Conservation (phyloP, 2,329 filamentous ascomycete species). For the Fusarium sp. region DNA sequence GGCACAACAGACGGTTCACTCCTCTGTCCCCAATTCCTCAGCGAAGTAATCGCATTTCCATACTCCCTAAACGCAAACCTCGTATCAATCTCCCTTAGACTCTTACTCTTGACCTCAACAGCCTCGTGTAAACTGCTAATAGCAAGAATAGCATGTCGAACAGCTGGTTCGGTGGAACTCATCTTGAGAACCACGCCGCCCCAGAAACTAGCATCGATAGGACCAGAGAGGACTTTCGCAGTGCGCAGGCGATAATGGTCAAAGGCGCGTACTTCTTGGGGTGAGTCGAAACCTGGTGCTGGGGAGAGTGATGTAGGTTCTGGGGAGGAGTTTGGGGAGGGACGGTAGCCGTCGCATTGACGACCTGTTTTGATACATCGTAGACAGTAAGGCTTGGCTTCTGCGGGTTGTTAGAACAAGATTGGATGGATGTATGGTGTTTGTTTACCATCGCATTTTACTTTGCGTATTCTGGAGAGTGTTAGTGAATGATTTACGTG, state of each 20-base stretch:
- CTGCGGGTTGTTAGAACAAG: conserved; percentile 46
- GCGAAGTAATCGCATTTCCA: conserved; percentile 59
- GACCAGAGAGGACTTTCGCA: conserved; percentile 56
- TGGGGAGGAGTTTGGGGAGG: conserved; percentile 33
- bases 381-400: conserved; percentile 62
- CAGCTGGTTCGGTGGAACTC: conserved; percentile 57
- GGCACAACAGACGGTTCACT: conserved; percentile 48
- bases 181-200: conserved; percentile 58
- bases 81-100: conserved; percentile 32
- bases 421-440: accelerated
- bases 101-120: conserved; percentile 38
- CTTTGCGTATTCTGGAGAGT: conserved; percentile 16
- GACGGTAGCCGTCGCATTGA: conserved; percentile 66
- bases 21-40: conserved; percentile 53
- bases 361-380: conserved; percentile 67
- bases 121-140: conserved; percentile 61
- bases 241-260: conserved; percentile 52
- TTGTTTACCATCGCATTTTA: conserved; percentile 27
- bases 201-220: conserved; percentile 59
- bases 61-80: conserved; percentile 54
- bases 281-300: conserved; percentile 35
- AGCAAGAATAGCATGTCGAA: conserved; percentile 62
- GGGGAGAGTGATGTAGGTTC: conserved; percentile 29
- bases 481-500: neutral
- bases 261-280: conserved; percentile 46